These are phyloP conservation scores for Gliomastix tumulicola DNA, from an alignment of 2,329 filamentous ascomycete genomes.

Conservation along the genomic window DNA sequence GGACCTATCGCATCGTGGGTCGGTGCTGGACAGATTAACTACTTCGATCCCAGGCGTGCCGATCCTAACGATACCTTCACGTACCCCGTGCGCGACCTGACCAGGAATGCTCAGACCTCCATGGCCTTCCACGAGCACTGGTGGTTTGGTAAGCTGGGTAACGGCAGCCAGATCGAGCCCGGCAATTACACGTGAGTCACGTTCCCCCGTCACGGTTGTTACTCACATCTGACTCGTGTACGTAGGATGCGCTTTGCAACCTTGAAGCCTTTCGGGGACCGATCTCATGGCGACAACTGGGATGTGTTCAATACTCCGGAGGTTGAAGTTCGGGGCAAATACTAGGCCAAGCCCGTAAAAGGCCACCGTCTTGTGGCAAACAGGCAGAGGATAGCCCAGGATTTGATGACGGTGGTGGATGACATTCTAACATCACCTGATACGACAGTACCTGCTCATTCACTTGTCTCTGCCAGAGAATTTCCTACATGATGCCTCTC, in stretches of 20 bases:
- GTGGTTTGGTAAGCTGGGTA: constrained; percentile 2
- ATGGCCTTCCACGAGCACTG: neutral
- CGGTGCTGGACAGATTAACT: constrained; percentile 3
- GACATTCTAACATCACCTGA: too few relatives aligned
- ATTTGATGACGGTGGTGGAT: too few relatives aligned
- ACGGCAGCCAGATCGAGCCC: constrained; percentile 3
- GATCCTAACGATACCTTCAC: constrained; percentile 2
- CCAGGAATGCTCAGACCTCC: constrained; percentile 1
- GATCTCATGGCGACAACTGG: constrained; percentile 11
- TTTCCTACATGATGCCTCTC: too few relatives aligned
- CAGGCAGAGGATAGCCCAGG: too few relatives aligned
- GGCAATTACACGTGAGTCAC: constrained; percentile 6
- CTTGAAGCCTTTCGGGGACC: constrained; percentile 15
- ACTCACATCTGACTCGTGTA: constrained; percentile 4
- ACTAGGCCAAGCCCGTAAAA: too few relatives aligned
- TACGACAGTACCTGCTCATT: too few relatives aligned
- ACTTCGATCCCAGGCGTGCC: too few relatives aligned
- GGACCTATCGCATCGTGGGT: constrained; percentile 1
- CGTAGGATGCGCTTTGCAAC: constrained; percentile 13
- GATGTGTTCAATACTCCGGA: constrained; percentile 7
- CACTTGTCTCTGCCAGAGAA: too few relatives aligned
- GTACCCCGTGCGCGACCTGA: constrained; percentile 1
- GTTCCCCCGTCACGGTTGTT: constrained; percentile 8
- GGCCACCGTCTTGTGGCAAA: too few relatives aligned
- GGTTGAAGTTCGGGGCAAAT: too few relatives aligned